These are phyloP conservation scores for Hura crepitans DNA, from an alignment of 441 rosid species.

Conservation along the genomic window DNA sequence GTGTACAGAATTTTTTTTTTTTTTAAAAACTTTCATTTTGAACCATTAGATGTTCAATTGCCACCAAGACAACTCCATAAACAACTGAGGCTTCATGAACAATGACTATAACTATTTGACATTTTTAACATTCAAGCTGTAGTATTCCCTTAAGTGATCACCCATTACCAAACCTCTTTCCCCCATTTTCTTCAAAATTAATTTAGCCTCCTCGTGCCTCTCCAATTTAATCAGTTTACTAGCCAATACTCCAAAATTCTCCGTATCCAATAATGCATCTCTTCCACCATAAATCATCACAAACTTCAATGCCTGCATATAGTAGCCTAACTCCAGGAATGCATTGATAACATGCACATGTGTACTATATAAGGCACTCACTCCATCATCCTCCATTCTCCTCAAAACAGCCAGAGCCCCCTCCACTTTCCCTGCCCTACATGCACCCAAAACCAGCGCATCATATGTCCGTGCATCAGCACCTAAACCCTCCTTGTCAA, in stretches of 20 bases:
- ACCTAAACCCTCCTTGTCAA: constrained; percentile 42
- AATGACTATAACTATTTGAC: background rate
- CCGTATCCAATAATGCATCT: constrained; percentile 42
- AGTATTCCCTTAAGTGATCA: constrained; percentile 34
- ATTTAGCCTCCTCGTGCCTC: constrained; percentile 40
- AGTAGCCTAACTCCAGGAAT: constrained; percentile 39
- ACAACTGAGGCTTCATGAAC: background rate
- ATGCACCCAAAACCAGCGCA: constrained; percentile 67
- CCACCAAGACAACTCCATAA: constrained; percentile 3
- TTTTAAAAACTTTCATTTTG: background rate
- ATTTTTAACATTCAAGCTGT: constrained; percentile 21
- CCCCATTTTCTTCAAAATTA: constrained; percentile 53
- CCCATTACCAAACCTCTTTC: constrained; percentile 43
- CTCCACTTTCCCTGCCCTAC: constrained; percentile 51
- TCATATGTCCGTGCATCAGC: constrained; percentile 57
- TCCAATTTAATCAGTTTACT: constrained; percentile 36
- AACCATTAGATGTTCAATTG: background rate
- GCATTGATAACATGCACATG: constrained; percentile 48
- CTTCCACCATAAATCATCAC: constrained; percentile 46
- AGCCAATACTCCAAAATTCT: constrained; percentile 51
- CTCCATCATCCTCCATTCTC: constrained; percentile 59
- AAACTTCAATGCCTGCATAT: constrained; percentile 46
- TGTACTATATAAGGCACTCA: constrained; percentile 43
- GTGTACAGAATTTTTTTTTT: too few relatives aligned
- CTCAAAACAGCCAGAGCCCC: constrained; percentile 52